phyloP scores from a whole-genome alignment of 2,329 filamentous ascomycete genomes.

The Emericellopsis cladophorae region DNA sequence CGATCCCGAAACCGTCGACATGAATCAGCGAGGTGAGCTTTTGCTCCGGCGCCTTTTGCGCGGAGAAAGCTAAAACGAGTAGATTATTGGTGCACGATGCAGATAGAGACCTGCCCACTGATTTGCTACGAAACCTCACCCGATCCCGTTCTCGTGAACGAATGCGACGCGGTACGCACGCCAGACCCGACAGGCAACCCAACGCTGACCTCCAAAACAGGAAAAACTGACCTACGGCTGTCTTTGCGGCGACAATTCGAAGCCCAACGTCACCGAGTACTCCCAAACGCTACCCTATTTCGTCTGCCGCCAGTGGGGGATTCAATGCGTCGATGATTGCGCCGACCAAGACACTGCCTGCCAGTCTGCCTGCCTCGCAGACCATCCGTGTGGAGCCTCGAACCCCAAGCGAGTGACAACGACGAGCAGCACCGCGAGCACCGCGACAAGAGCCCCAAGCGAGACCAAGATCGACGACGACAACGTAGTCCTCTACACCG shows the following conservation, averaged over 20 bases:
- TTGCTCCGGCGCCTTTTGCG: constrained; percentile 8
- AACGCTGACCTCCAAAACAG: constrained; percentile 18
- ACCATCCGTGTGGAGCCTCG: constrained; percentile 63
- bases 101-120: constrained; percentile 52
- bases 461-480: constrained; percentile 17
- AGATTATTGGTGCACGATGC: constrained; percentile 54
- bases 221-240: constrained; percentile 55
- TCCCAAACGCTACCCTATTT: constrained; percentile 69
- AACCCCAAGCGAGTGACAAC: constrained; percentile 48
- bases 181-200: neutral
- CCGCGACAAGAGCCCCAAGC: constrained; percentile 20
- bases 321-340: constrained; percentile 54
- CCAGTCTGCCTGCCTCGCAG: constrained; percentile 34
- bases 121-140: constrained; percentile 54
- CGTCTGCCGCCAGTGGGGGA: constrained; percentile 59
- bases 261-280: constrained; percentile 66
- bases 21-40: constrained; percentile 36
- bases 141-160: constrained; percentile 44
- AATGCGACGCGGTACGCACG: constrained; percentile 50
- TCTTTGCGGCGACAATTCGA: constrained; percentile 52
- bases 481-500: constrained; percentile 24
- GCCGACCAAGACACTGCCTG: constrained; percentile 58
- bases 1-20: constrained; percentile 45
- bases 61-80: neutral
- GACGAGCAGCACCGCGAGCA: constrained; percentile 28